Conservation (phyloP, 179 eudicot species). For the Silene coronaria region DNA sequence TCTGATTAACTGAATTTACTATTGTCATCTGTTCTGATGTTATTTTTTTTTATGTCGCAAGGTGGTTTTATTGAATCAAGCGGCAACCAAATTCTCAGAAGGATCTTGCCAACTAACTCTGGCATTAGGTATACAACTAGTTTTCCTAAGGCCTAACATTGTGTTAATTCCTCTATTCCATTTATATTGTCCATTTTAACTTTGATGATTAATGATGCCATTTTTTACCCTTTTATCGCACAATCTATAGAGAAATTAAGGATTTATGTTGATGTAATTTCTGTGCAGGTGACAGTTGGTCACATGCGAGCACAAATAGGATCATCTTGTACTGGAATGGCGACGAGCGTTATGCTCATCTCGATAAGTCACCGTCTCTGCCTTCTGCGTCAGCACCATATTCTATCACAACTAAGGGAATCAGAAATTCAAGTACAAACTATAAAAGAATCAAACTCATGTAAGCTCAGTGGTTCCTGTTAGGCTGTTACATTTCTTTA, state of each 20-base stretch:
- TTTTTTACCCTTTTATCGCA: neutral
- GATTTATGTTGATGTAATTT: neutral
- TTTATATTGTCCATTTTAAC: neutral
- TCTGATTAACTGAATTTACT: neutral
- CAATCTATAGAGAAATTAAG: neutral
- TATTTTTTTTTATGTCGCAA: constrained; percentile 21
- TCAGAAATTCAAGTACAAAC: constrained; percentile 50
- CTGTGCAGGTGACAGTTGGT: constrained; percentile 85
- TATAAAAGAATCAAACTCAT: constrained; percentile 56
- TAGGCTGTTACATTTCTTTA: constrained; percentile 5
- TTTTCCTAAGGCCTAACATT: constrained; percentile 5
- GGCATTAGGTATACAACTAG: constrained; percentile 64
- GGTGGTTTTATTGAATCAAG: constrained; percentile 88
- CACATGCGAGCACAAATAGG: constrained; percentile 89
- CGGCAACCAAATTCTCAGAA: constrained; percentile 62
- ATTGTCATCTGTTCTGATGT: neutral
- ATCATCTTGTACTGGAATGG: constrained; percentile 86
- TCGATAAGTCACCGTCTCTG: constrained; percentile 89
- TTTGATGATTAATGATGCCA: neutral
- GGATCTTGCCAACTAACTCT: constrained; percentile 76
- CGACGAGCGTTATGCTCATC: constrained; percentile 58
- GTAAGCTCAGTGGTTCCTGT: constrained; percentile 31
- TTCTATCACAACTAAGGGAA: constrained; percentile 66
- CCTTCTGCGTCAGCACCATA: constrained; percentile 70
- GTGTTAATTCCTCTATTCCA: neutral